A percentile compares a stretch with the other conserved stretches of the same genome.
These are phyloP conservation scores for Auricularia heimuer DNA, from an alignment of 768 basidiomycete species.

Conservation along the genomic window DNA sequence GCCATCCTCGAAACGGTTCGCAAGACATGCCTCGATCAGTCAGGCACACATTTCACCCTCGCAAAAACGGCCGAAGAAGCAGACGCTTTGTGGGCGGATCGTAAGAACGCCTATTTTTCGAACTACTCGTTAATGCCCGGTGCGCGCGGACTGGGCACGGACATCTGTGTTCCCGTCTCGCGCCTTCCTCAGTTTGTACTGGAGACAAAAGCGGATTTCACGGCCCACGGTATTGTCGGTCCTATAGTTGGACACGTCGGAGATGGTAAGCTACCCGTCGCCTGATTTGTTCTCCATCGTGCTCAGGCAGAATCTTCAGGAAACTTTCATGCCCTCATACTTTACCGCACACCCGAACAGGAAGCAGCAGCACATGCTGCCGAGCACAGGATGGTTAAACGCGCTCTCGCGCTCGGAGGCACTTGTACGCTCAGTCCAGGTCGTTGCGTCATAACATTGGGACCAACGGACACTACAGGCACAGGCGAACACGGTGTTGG, in stretches of 20 bases:
- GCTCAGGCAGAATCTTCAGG: conserved; percentile 17
- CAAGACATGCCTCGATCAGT: conserved; percentile 49
- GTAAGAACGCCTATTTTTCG: conserved; percentile 29
- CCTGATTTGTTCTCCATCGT: too few relatives aligned
- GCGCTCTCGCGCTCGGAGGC: conserved; percentile 27
- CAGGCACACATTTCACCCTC: conserved; percentile 56
- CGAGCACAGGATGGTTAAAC: conserved; percentile 24
- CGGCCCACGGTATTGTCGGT: conserved; percentile 28
- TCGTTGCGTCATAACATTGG: not conserved
- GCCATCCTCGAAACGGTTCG: conserved; percentile 53
- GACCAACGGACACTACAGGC: conserved; percentile 12
- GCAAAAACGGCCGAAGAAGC: conserved; percentile 59
- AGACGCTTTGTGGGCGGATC: conserved; percentile 58
- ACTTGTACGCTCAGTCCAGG: conserved; percentile 19
- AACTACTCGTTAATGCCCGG: conserved; percentile 9
- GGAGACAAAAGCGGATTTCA: conserved; percentile 33
- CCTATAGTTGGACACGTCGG: conserved; percentile 37
- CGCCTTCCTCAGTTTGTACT: not conserved
- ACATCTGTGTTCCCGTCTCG: not conserved
- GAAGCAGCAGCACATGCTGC: conserved; percentile 22
- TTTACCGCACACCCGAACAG: conserved; percentile 29
- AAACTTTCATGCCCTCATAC: conserved; percentile 33
- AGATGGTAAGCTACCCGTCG: conserved; percentile 20
- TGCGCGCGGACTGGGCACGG: not conserved
- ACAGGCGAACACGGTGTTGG: conserved; percentile 40